Evolutionary conservation across 768 basidiomycete genomes (phyloP).

Genomic region (Auricularia cornea): DNA sequence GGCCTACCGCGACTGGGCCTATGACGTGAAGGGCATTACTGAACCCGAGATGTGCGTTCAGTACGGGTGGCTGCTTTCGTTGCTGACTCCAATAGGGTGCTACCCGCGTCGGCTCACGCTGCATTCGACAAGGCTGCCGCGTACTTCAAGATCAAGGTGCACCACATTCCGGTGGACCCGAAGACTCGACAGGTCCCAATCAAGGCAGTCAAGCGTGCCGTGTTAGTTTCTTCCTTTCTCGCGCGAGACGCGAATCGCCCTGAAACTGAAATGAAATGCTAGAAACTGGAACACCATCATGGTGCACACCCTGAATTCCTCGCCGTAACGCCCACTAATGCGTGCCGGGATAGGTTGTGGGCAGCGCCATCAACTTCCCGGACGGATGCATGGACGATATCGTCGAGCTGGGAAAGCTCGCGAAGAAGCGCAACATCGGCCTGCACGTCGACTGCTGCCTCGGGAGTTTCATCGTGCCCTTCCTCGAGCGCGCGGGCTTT

Average conservation of each 20-base stretch:
- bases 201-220: conserved; percentile 71
- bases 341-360: conserved; percentile 51
- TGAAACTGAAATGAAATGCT: conserved; percentile 4
- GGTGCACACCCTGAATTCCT: conserved; percentile 30
- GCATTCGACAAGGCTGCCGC: conserved; percentile 91
- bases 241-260: background rate
- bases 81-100: conserved; percentile 43
- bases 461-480: conserved; percentile 90
- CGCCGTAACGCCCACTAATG: background rate
- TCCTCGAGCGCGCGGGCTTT: conserved; percentile 72
- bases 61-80: background rate
- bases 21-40: conserved; percentile 73
- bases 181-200: conserved; percentile 72
- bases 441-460: conserved; percentile 94
- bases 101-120: conserved; percentile 81
- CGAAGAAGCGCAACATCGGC: conserved; percentile 65
- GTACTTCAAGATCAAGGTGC: conserved; percentile 86
- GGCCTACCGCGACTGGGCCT: conserved; percentile 90
- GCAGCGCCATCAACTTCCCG: conserved; percentile 79
- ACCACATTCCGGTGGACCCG: conserved; percentile 73
- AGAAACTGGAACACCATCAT: conserved; percentile 87
- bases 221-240: conserved; percentile 43
- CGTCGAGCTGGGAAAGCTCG: conserved; percentile 63
- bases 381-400: conserved; percentile 88
- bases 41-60: conserved; percentile 80